phyloP scores from a whole-genome alignment of 768 basidiomycete species.

The Mrakia gelida region DNA sequence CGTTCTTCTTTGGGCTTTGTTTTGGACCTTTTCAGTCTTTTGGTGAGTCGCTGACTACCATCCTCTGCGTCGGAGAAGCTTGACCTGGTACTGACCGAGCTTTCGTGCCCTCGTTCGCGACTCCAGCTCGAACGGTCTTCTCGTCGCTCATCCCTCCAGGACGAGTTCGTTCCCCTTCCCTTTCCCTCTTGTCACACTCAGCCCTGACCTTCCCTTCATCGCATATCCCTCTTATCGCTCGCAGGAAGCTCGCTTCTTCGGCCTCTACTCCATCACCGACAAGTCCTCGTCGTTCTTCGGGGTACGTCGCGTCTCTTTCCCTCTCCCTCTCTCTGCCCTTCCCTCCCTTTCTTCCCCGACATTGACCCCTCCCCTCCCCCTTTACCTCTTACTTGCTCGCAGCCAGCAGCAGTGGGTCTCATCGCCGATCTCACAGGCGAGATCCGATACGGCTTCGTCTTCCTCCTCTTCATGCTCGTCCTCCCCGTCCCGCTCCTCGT shows the following conservation, averaged over 20 bases:
- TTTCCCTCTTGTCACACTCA: background rate
- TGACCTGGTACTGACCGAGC: no score
- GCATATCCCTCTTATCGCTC: slow-evolving; percentile 41
- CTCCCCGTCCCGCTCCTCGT: slow-evolving; percentile 68
- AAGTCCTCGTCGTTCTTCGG: slow-evolving; percentile 91
- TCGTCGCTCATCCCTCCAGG: slow-evolving; percentile 74
- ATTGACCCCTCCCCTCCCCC: background rate
- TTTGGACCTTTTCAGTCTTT: slow-evolving; percentile 88
- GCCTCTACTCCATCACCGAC: slow-evolving; percentile 71
- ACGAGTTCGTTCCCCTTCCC: slow-evolving; percentile 19
- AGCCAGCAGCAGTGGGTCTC: slow-evolving; percentile 74
- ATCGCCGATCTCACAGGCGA: slow-evolving; percentile 86
- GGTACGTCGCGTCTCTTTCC: background rate
- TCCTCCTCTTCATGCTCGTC: slow-evolving; percentile 77
- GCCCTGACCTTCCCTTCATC: no score
- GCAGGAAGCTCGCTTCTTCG: slow-evolving; percentile 85
- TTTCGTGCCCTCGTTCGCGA: no score
- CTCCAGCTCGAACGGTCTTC: slow-evolving; percentile 72
- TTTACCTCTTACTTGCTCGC: background rate
- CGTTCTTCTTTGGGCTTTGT: slow-evolving; percentile 65
- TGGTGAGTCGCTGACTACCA: no score
- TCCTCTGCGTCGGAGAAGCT: no score
- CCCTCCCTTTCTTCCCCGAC: background rate
- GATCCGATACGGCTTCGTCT: slow-evolving; percentile 85
- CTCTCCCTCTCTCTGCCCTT: no score